phyloP scores from a whole-genome alignment of 1,139 yeast species.

The Hyphopichia wangnamkhiaoensis region DNA sequence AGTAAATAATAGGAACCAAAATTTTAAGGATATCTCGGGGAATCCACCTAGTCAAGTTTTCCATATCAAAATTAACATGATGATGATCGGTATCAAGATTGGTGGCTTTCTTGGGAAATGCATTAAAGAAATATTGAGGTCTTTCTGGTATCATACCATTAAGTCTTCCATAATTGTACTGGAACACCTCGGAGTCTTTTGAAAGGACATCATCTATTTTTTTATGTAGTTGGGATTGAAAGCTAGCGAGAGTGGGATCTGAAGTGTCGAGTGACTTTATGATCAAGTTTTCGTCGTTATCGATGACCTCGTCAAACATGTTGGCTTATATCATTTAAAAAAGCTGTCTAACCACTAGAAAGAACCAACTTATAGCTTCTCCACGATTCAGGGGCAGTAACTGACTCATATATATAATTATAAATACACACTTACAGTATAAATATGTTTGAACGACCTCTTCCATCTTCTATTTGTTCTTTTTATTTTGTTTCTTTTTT shows the following conservation, averaged over 20 bases:
- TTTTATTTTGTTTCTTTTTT: background rate
- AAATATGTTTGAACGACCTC: too few relatives aligned
- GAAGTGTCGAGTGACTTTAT: constrained; percentile 4
- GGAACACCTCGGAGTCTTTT: constrained; percentile 24
- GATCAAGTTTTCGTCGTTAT: constrained; percentile 16
- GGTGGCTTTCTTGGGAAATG: constrained; percentile 36
- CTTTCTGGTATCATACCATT: constrained; percentile 27
- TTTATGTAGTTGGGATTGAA: background rate
- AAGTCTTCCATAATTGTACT: constrained; percentile 16
- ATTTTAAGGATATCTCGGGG: constrained; percentile 23
- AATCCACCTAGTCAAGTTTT: constrained; percentile 32
- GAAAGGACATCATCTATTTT: constrained; percentile 12
- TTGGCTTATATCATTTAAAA: background rate
- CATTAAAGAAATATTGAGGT: constrained; percentile 29
- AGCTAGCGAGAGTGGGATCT: background rate
- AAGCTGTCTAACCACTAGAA: background rate
- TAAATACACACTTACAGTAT: too few relatives aligned
- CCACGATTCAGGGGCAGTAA: too few relatives aligned
- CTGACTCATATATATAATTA: too few relatives aligned
- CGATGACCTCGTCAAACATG: constrained; percentile 17
- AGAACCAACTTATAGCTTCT: too few relatives aligned
- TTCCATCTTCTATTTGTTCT: background rate
- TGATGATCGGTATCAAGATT: constrained; percentile 37
- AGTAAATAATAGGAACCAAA: constrained; percentile 26
- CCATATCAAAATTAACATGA: constrained; percentile 27